Conservation (phyloP, 2,329 filamentous ascomycete species). For the Penicillium digitatum region DNA sequence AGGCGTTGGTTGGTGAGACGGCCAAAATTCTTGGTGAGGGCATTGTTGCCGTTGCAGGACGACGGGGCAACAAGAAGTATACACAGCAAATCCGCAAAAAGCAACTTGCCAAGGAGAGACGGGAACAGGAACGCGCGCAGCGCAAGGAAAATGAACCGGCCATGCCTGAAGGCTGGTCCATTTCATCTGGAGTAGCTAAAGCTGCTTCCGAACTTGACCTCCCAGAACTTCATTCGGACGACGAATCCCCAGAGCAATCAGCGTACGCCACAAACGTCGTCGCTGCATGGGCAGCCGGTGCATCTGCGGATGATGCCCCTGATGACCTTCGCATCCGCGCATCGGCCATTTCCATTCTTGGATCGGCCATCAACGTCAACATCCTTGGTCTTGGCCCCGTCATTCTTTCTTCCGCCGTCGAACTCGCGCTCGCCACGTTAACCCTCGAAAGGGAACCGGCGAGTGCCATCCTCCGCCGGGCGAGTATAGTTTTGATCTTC, state of each 20-base stretch:
- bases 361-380: constrained; percentile 41
- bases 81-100: constrained; percentile 31
- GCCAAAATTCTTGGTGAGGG: constrained; percentile 38
- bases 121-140: constrained; percentile 28
- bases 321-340: constrained; percentile 43
- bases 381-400: constrained; percentile 36
- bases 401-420: constrained; percentile 36
- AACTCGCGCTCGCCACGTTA: constrained; percentile 40
- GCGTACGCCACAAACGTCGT: constrained; percentile 37
- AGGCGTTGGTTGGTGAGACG: constrained; percentile 36
- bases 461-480: constrained; percentile 42
- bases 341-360: constrained; percentile 45
- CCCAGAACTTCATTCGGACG: constrained; percentile 31
- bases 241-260: constrained; percentile 35
- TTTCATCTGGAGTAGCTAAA: constrained; percentile 19
- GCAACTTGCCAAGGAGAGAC: constrained; percentile 26
- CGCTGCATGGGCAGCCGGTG: constrained; percentile 41
- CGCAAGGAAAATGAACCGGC: constrained; percentile 23
- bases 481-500: constrained; percentile 39
- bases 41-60: constrained; percentile 40
- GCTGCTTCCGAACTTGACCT: constrained; percentile 4
- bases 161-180: constrained; percentile 32
- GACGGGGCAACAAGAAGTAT: constrained; percentile 37
- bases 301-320: constrained; percentile 36
- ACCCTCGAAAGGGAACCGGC: constrained; percentile 36